A percentile compares a stretch with the other conserved stretches of the same genome.
Conservation (phyloP, 441 rosid species). For the Erysimum pusillum region DNA sequence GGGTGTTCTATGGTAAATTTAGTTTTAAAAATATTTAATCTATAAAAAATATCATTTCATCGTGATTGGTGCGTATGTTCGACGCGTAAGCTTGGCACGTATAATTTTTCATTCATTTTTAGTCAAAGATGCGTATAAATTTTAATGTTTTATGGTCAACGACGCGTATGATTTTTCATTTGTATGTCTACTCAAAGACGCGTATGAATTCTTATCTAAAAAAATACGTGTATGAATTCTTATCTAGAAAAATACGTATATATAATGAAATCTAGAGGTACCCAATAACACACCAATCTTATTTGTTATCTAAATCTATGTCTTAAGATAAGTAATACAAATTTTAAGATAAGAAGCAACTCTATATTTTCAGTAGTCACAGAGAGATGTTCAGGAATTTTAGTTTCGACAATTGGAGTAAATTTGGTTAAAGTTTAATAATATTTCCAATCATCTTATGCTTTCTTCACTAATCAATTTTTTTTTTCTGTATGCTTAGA, state of each 20-base stretch:
- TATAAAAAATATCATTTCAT: neutral
- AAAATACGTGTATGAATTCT: no score
- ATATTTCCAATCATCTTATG: no score
- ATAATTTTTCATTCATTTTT: no score
- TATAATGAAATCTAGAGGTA: neutral
- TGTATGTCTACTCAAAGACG: neutral
- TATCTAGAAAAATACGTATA: no score
- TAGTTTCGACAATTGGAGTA: neutral
- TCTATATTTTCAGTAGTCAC: no score
- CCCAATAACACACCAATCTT: neutral
- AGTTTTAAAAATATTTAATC: no score
- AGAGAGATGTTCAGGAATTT: no score
- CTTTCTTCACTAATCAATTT: no score
- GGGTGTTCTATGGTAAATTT: neutral
- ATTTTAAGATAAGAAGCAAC: neutral
- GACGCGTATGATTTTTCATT: neutral
- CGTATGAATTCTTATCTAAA: neutral
- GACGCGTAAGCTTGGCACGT: neutral
- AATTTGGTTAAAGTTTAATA: no score
- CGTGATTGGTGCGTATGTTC: neutral
- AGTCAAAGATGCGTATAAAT: neutral
- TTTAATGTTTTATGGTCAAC: neutral
- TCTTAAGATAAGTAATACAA: no score
- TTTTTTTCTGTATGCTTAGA: neutral
- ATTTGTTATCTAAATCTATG: neutral